Percentiles rank a stretch among this genome's conserved stretches.
phyloP scores from a whole-genome alignment of 495 filamentous ascomycete genomes.

The Daldinia bambusicola region DNA sequence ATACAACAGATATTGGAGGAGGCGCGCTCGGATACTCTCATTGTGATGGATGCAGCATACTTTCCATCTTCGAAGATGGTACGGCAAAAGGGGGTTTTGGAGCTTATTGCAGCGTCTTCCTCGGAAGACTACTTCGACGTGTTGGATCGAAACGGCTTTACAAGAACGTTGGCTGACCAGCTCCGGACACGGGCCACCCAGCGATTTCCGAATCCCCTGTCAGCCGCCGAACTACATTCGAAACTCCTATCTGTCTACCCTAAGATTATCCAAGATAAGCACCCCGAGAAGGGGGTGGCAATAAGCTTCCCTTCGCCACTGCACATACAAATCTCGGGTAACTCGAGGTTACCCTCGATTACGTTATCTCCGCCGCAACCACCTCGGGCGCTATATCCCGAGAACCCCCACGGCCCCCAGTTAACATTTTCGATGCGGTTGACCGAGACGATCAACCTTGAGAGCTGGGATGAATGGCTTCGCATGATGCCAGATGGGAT shows the following conservation, averaged over 20 bases:
- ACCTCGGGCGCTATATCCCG: conserved; percentile 50
- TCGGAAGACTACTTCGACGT: conserved; percentile 56
- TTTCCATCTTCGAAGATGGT: conserved; percentile 57
- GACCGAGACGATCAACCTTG: conserved; percentile 52
- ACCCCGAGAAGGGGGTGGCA: conserved; percentile 53
- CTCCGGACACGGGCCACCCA: conserved; percentile 54
- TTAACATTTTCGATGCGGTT: conserved; percentile 58
- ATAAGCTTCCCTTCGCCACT: conserved; percentile 58
- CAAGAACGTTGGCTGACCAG: conserved; percentile 54
- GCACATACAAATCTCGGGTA: conserved; percentile 58
- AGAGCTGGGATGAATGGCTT: conserved; percentile 61
- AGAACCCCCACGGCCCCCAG: conserved; percentile 48
- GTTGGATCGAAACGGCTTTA: conserved; percentile 57
- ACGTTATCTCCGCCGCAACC: conserved; percentile 51
- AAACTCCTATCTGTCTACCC: conserved; percentile 56
- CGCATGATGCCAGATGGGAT: conserved; percentile 62
- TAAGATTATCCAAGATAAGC: conserved; percentile 55
- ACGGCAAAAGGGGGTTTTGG: conserved; percentile 56
- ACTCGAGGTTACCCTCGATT: conserved; percentile 58
- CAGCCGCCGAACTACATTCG: conserved; percentile 61
- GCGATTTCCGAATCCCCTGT: conserved; percentile 50
- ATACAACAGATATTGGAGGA: conserved; percentile 61
- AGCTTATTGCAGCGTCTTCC: conserved; percentile 59
- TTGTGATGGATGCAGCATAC: conserved; percentile 63
- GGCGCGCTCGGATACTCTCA: conserved; percentile 56